These are phyloP conservation scores for Salix koriyanagi DNA, from an alignment of 345 rosid species.

Conservation along the genomic window DNA sequence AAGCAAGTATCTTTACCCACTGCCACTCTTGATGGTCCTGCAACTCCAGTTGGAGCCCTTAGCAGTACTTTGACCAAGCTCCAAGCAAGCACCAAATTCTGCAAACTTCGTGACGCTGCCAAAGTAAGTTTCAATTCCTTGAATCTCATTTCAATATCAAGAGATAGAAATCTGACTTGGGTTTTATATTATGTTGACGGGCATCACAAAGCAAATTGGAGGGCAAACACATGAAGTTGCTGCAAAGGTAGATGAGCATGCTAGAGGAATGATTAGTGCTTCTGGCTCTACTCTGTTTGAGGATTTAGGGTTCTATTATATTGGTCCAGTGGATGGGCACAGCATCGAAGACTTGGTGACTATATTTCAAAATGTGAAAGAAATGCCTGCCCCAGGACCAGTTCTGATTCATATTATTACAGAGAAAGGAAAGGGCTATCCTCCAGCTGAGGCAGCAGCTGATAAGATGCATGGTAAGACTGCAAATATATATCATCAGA, in stretches of 20 bases:
- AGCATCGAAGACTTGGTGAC: constrained; percentile 57
- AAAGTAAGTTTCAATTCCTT: constrained; percentile 30
- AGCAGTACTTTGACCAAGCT: constrained; percentile 50
- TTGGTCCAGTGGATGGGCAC: constrained; percentile 68
- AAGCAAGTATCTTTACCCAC: constrained; percentile 75
- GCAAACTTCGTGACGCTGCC: constrained; percentile 66
- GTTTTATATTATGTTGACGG: constrained; percentile 27
- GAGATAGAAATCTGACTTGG: constrained; percentile 7
- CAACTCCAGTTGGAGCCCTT: constrained; percentile 70
- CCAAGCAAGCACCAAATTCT: constrained; percentile 56
- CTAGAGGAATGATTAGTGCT: constrained; percentile 63
- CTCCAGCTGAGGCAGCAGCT: constrained; percentile 69
- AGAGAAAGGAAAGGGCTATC: constrained; percentile 74
- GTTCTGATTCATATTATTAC: constrained; percentile 66
- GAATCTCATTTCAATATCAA: background rate
- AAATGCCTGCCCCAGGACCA: constrained; percentile 71
- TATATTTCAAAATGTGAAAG: constrained; percentile 55
- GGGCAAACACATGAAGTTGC: constrained; percentile 54
- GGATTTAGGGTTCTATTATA: constrained; percentile 65
- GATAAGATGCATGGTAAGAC: constrained; percentile 76
- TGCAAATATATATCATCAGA: background rate
- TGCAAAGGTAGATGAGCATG: constrained; percentile 66
- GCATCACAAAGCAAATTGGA: constrained; percentile 54
- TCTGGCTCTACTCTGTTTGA: constrained; percentile 57
- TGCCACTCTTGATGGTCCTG: constrained; percentile 72